phyloP scores from a whole-genome alignment of 495 filamentous ascomycete species.

The Amniculicola lignicola region DNA sequence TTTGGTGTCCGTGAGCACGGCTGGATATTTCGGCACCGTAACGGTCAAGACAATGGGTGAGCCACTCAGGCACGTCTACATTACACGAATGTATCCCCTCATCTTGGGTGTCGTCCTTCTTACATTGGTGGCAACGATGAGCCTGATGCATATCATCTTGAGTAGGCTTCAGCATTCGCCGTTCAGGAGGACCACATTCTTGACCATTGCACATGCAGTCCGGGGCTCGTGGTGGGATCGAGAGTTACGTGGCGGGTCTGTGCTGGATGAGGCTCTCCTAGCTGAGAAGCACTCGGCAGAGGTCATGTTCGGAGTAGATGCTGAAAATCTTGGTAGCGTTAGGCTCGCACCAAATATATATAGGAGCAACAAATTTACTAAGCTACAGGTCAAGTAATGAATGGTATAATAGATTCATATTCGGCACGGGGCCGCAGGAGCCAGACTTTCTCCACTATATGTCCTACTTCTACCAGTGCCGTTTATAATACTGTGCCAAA shows the following conservation, averaged over 20 bases:
- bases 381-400: too few species aligned
- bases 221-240: not conserved
- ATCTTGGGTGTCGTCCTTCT: not conserved
- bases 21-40: not conserved
- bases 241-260: constrained; percentile 3
- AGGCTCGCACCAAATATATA: too few species aligned
- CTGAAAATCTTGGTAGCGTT: not conserved
- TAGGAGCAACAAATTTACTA: too few species aligned
- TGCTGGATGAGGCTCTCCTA: not conserved
- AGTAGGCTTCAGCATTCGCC: not conserved
- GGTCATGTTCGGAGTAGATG: constrained; percentile 4
- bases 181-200: not conserved
- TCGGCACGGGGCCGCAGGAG: too few species aligned
- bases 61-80: not conserved
- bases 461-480: too few species aligned
- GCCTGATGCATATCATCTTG: not conserved
- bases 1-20: not conserved
- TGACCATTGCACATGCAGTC: not conserved
- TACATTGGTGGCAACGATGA: not conserved
- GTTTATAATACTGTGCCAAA: too few species aligned
- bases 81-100: not conserved
- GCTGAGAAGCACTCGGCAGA: not conserved
- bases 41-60: not conserved
- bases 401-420: too few species aligned
- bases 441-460: too few species aligned